Conservation (phyloP, 164 flowering plant genomes). For the Vitis amurensis region DNA sequence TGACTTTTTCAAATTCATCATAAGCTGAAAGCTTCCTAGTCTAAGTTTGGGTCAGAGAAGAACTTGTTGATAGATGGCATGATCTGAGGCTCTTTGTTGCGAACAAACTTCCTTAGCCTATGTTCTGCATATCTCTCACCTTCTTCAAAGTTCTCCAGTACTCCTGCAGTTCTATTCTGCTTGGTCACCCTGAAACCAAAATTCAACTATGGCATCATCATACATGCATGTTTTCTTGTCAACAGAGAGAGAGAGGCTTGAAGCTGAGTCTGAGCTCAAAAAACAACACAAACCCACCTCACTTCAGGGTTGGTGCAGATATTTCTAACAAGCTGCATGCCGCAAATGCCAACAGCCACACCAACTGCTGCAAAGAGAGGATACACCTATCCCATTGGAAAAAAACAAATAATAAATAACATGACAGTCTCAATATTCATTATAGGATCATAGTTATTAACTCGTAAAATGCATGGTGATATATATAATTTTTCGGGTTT, state of each 20-base stretch:
- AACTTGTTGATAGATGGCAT: slow-evolving; percentile 40
- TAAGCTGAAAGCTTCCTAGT: no score
- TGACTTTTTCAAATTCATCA: no score
- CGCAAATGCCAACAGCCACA: slow-evolving; percentile 43
- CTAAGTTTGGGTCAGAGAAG: slow-evolving; percentile 31
- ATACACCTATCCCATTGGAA: slow-evolving; percentile 25
- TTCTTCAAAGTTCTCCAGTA: slow-evolving; percentile 37
- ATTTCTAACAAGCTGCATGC: slow-evolving; percentile 39
- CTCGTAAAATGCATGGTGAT: no score
- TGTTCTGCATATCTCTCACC: slow-evolving; percentile 35
- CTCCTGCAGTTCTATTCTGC: slow-evolving; percentile 39
- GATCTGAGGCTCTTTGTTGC: slow-evolving; percentile 28
- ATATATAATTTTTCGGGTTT: no score
- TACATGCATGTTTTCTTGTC: neutral
- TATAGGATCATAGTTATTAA: no score
- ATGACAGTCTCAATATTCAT: no score
- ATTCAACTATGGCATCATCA: neutral
- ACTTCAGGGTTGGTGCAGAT: slow-evolving; percentile 43
- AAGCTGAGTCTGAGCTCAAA: no score
- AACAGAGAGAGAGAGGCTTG: neutral
- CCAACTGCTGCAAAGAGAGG: slow-evolving; percentile 43
- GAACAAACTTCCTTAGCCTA: slow-evolving; percentile 31
- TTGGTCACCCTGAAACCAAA: slow-evolving; percentile 31
- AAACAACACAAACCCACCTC: slow-evolving; percentile 14
- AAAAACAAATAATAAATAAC: neutral